Percentiles rank a stretch among this genome's conserved stretches.
Conservation (phyloP, 1,284 basidiomycete genomes). For the Ganoderma lingzhi region DNA sequence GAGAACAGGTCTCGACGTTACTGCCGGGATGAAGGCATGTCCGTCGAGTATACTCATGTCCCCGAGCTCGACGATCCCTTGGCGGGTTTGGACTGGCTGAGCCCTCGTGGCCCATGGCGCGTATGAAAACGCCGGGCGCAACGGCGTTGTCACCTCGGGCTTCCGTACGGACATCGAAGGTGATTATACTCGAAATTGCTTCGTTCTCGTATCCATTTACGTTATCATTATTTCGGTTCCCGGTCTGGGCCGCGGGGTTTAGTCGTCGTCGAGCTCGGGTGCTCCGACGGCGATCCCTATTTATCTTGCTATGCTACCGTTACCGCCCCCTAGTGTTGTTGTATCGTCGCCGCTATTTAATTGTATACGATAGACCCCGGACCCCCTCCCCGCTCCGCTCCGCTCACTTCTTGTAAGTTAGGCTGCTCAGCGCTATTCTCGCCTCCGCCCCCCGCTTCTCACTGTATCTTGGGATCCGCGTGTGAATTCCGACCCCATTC, state of each 20-base stretch:
- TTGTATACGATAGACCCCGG: not conserved
- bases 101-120: constrained; percentile 37
- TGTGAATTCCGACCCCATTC: not conserved
- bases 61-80: constrained; percentile 26
- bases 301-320: not conserved
- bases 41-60: not conserved
- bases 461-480: not conserved
- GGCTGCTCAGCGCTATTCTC: not conserved
- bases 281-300: not conserved
- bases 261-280: not conserved
- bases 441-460: not conserved
- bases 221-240: not conserved
- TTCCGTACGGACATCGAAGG: not conserved
- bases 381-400: not conserved
- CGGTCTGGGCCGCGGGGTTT: not conserved
- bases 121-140: not conserved
- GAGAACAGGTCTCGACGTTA: not conserved
- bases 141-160: not conserved
- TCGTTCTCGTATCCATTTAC: constrained; percentile 2
- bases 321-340: not conserved
- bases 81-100: constrained; percentile 37
- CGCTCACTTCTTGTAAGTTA: not conserved
- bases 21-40: not conserved
- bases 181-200: not conserved
- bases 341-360: constrained; percentile 1